Evolutionary conservation across 306 rosid genomes (phyloP), one percentile per base, ranked within the genome.

Genomic region (Cucumis hystrix): DNA sequence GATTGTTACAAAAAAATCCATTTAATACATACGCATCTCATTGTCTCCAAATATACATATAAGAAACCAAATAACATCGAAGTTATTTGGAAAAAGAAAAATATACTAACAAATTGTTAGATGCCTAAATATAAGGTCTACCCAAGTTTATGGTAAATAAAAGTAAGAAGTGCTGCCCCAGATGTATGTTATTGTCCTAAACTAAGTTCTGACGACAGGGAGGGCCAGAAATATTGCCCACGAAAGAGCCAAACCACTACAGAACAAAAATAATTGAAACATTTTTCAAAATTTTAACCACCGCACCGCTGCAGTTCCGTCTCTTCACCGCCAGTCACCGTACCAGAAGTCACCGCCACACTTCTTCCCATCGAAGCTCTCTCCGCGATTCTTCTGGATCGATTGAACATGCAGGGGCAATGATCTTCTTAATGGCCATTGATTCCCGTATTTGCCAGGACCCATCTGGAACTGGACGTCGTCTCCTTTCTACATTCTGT

Each of bases 401-500:
- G 30, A 28, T 28, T 3, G 91, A 64, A 15, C 86, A 82, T 57
- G 93, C 96, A 62, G 84, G 84, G 4, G 88, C 95, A 0, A 93
- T 87, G 39, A 91, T 93, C 9, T 28, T 93, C 9, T 28, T 28
- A 28, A 28, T 28, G 30, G 30, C 30, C 1, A 28, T 28, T 28
- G 30, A 28, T 28, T 28, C 30, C 1, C 30, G 30, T 28, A 28
- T 28, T 28, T 28, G 30, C 30, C 30, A 28, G 30, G 30, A 28
- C 3, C 86, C 82, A 88, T 85, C 52, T 77, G 39, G 86, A 84
- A 93, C 83, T 89, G 89, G 20, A 91, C 98, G 55, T 40, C 58
- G 30, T 93, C 98, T 12, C 89, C 61, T 75, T 96, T 8, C 87
- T 65, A 82, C 88, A 10, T 93, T 91, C 49, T 96, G 95, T 39